Conservation (phyloP, 2,329 filamentous ascomycete genomes). For the Ustilaginoidea virens region DNA sequence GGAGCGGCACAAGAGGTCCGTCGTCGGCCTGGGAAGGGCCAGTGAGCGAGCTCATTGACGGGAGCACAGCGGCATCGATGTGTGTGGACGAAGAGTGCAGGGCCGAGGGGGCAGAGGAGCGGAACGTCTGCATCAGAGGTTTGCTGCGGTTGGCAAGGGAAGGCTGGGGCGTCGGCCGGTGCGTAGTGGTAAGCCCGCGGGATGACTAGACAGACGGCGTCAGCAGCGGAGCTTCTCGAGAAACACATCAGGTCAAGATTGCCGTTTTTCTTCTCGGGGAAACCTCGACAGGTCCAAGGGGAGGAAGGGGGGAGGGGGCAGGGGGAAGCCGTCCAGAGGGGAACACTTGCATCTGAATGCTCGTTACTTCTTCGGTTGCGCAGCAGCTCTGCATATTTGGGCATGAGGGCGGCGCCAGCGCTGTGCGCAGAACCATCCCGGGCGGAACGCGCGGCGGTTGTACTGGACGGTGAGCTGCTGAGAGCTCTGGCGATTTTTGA, state of each 20-base stretch:
- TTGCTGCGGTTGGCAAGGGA: conserved; percentile 28
- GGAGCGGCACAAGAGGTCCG: conserved; percentile 39
- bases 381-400: conserved; percentile 32
- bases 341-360: conserved; percentile 23
- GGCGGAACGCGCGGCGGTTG: too few species aligned
- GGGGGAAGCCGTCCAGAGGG: too few species aligned
- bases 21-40: conserved; percentile 17
- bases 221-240: too few species aligned
- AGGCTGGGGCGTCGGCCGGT: conserved; percentile 30
- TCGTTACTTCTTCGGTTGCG: conserved; percentile 19
- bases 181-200: conserved; percentile 29
- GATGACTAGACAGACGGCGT: too few species aligned
- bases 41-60: conserved; percentile 22
- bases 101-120: conserved; percentile 30
- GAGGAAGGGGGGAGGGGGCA: not conserved
- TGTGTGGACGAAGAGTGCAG: conserved; percentile 20
- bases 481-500: conserved; percentile 32
- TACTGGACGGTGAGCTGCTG: conserved; percentile 24
- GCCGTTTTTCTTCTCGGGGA: too few species aligned
- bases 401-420: conserved; percentile 24
- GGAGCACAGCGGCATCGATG: conserved; percentile 39
- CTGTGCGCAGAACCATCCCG: conserved; percentile 19
- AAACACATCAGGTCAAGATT: too few species aligned
- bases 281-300: not conserved
- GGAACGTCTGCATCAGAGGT: conserved; percentile 50